Evolutionary conservation across 2,329 filamentous ascomycete genomes (phyloP).

Genomic region (Apiospora rasikravindrae): DNA sequence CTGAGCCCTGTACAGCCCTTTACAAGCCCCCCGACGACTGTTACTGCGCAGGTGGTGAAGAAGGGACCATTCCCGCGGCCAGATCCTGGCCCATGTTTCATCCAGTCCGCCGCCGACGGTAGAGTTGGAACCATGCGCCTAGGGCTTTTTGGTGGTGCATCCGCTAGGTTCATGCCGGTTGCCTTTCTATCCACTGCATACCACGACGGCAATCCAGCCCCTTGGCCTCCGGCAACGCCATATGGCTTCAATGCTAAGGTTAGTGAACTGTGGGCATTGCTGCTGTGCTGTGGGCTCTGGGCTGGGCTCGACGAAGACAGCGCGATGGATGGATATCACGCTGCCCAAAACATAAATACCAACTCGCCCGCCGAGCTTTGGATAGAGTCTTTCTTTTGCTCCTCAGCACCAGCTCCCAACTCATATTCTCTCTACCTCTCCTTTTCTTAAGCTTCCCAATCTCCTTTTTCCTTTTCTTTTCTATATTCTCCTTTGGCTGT

Average conservation of each 20-base stretch:
- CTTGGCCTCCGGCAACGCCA: slow-evolving; percentile 9
- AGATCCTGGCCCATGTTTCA: not conserved
- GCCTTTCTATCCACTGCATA: not conserved
- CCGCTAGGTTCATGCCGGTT: slow-evolving; percentile 6
- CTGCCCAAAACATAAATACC: slow-evolving; percentile 1
- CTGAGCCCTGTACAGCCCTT: not conserved
- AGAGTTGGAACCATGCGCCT: not conserved
- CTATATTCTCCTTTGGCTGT: not conserved
- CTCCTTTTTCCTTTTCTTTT: not conserved
- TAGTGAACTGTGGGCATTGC: not conserved
- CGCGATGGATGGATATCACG: not conserved
- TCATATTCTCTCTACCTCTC: slow-evolving; percentile 7
- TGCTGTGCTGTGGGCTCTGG: not conserved
- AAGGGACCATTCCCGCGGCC: not conserved
- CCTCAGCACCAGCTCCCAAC: slow-evolving; percentile 11
- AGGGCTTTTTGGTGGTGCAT: not conserved
- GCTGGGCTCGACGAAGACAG: not conserved
- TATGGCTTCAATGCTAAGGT: not conserved
- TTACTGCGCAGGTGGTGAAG: not conserved
- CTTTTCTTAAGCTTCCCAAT: slow-evolving; percentile 3
- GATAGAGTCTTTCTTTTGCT: slow-evolving; percentile 14
- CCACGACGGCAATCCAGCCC: not conserved
- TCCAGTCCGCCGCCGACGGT: not conserved
- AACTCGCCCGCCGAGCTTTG: not conserved
- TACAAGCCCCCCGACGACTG: too few species aligned